Evolutionary conservation across 805 yeast species (phyloP).

Genomic region (Candida corydali): DNA sequence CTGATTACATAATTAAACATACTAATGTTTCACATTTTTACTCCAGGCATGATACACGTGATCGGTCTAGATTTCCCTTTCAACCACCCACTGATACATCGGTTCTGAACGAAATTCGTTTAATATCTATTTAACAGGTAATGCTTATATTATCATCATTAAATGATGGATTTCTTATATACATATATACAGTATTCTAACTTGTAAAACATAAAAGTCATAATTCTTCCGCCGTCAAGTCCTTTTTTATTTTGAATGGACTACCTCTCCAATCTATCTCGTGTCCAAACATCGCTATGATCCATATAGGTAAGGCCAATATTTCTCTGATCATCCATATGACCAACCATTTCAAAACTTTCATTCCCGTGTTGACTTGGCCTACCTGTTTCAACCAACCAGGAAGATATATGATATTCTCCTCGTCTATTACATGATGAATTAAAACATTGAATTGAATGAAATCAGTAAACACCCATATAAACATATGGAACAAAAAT

Average conservation of each 20-base stretch:
- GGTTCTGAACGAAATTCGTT: too few species aligned
- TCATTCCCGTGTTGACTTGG: conserved; percentile 11
- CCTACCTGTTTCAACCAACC: conserved; percentile 20
- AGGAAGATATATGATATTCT: conserved; percentile 14
- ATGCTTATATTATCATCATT: too few species aligned
- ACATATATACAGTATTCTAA: too few species aligned
- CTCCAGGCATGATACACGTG: too few species aligned
- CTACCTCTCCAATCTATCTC: conserved; percentile 75
- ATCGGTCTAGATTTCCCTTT: too few species aligned
- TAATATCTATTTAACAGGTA: too few species aligned
- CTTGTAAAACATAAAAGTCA: too few species aligned
- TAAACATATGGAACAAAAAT: conserved; percentile 48
- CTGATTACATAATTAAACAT: not conserved
- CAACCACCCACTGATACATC: too few species aligned
- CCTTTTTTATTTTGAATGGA: conserved; percentile 68
- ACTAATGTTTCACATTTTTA: too few species aligned
- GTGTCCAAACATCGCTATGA: conserved; percentile 72
- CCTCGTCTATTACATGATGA: conserved; percentile 15
- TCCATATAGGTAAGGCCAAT: conserved; percentile 82
- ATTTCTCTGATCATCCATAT: conserved; percentile 68
- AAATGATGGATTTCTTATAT: too few species aligned
- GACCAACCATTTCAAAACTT: conserved; percentile 20
- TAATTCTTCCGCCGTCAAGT: conserved; percentile 71
- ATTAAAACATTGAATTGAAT: conserved; percentile 49
- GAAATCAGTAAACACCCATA: conserved; percentile 68